phyloP scores from a whole-genome alignment of 2,329 filamentous ascomycete species.

The Alternaria sp. region DNA sequence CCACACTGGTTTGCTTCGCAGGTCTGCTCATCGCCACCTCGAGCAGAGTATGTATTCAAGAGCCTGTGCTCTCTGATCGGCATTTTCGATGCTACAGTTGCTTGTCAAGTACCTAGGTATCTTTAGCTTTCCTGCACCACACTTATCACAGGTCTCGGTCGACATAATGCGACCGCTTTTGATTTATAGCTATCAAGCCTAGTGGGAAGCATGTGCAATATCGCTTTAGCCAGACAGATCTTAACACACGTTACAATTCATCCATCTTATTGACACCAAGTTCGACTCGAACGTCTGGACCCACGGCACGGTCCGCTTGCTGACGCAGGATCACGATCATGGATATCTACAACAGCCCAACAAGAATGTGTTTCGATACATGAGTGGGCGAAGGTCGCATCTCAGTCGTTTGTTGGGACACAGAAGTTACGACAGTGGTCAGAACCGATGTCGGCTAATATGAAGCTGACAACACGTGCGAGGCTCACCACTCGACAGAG shows the following conservation, averaged over 20 bases:
- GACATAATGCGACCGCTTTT: not conserved
- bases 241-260: not conserved
- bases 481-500: not conserved
- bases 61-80: not conserved
- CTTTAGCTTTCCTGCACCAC: not conserved
- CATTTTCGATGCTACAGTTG: not conserved
- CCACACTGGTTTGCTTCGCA: not conserved
- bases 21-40: not conserved
- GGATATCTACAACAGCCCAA: not conserved
- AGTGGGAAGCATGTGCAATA: not conserved
- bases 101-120: not conserved
- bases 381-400: not conserved
- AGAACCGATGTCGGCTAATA: not conserved
- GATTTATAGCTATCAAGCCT: not conserved
- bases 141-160: not conserved
- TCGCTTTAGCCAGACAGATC: not conserved
- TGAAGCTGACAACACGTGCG: not conserved
- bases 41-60: not conserved
- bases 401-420: not conserved
- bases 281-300: not conserved
- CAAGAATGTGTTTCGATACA: not conserved
- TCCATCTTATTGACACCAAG: not conserved
- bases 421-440: not conserved
- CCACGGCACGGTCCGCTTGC: not conserved
- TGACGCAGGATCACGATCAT: not conserved